Evolutionary conservation across 257 asterid species (phyloP).

Genomic region (Schizonepeta tenuifolia): DNA sequence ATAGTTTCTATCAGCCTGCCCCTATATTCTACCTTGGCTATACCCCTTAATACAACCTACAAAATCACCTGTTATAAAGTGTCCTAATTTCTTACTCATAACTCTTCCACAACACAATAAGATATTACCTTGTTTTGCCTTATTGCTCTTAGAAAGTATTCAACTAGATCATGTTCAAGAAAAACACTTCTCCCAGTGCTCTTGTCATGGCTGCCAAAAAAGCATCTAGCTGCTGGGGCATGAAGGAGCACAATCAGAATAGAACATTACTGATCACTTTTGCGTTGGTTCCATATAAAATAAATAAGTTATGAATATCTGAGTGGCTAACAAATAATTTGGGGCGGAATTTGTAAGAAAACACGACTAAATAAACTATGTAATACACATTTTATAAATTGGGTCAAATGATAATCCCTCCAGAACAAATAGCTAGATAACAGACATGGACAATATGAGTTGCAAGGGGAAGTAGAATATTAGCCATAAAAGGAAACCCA

Average conservation of each 20-base stretch:
- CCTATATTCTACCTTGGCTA: background rate
- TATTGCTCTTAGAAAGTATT: conserved; percentile 16
- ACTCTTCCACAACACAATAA: conserved; percentile 1
- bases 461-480: background rate
- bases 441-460: background rate
- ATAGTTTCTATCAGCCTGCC: background rate
- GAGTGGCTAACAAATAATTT: background rate
- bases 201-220: background rate
- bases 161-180: conserved; percentile 11
- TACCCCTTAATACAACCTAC: background rate
- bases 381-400: no score
- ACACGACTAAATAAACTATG: background rate
- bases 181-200: background rate
- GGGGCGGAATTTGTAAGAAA: background rate
- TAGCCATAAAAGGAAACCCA: background rate
- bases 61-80: background rate
- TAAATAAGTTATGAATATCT: background rate
- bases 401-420: background rate
- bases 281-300: background rate
- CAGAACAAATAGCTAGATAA: background rate
- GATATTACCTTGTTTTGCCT: conserved; percentile 1
- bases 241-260: background rate
- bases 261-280: no score
- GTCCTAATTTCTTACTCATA: background rate
- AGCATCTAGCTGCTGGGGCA: conserved; percentile 14